Evolutionary conservation across 2,329 filamentous ascomycete species (phyloP).

Genomic region (Akanthomyces lecanii): DNA sequence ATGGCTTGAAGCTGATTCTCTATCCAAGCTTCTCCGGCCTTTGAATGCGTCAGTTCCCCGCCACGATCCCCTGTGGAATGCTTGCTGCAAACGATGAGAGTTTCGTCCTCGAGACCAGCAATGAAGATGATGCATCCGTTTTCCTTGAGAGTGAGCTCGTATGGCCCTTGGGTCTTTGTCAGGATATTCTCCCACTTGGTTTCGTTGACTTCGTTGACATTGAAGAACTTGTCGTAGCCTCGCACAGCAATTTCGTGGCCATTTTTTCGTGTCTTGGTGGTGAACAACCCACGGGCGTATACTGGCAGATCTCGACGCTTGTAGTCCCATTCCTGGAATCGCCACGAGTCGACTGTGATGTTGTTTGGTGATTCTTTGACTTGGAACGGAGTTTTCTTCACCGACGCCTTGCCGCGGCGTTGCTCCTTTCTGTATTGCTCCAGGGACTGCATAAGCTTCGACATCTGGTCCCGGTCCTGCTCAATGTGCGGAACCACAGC

Average conservation of each 20-base stretch:
- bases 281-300: conserved; percentile 92
- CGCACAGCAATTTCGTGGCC: conserved; percentile 75
- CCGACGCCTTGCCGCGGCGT: conserved; percentile 59
- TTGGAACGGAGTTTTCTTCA: conserved; percentile 75
- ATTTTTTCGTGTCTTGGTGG: conserved; percentile 62
- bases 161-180: conserved; percentile 73
- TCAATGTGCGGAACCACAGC: conserved; percentile 52
- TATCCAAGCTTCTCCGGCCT: conserved; percentile 76
- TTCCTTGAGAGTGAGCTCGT: conserved; percentile 94
- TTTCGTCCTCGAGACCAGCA: conserved; percentile 82
- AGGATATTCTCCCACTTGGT: conserved; percentile 82
- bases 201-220: conserved; percentile 73
- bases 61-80: conserved; percentile 84
- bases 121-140: conserved; percentile 99
- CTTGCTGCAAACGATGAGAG: conserved; percentile 95
- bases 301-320: conserved; percentile 82
- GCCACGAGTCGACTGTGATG: conserved; percentile 82
- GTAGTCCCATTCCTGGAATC: conserved; percentile 93
- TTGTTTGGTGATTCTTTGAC: conserved; percentile 59
- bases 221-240: conserved; percentile 99
- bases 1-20: conserved; percentile 72
- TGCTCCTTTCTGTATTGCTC: conserved; percentile 53
- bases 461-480: conserved; percentile 67
- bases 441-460: conserved; percentile 60
- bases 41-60: conserved; percentile 71